These are phyloP conservation scores for Aspergillus cavernicola DNA, from an alignment of 495 filamentous ascomycete genomes.

Conservation along the genomic window DNA sequence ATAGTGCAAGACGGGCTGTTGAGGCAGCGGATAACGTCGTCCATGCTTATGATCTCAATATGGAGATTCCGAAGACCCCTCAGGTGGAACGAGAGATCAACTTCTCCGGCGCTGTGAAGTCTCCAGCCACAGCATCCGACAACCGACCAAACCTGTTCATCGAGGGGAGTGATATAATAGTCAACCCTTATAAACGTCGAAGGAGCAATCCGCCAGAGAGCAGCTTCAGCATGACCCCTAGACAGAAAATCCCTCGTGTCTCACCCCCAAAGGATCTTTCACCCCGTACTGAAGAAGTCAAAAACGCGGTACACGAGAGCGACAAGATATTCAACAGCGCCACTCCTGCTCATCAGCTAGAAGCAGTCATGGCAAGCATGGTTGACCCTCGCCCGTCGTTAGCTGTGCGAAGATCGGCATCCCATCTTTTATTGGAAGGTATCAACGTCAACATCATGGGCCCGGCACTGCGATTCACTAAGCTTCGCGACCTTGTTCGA, in stretches of 20 bases:
- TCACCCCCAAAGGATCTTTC: slow-evolving; percentile 40
- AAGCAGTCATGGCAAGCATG: slow-evolving; percentile 42
- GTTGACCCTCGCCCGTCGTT: slow-evolving; percentile 41
- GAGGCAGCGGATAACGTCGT: slow-evolving; percentile 84
- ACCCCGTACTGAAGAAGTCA: slow-evolving; percentile 47
- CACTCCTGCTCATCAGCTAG: slow-evolving; percentile 35
- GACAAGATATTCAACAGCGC: slow-evolving; percentile 44
- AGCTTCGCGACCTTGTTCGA: slow-evolving; percentile 63
- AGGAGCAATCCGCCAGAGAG: slow-evolving; percentile 42
- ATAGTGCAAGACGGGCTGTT: slow-evolving; percentile 72
- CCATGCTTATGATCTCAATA: slow-evolving; percentile 82
- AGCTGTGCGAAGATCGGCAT: slow-evolving; percentile 38
- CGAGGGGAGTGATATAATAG: slow-evolving; percentile 43
- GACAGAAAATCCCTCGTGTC: slow-evolving; percentile 37
- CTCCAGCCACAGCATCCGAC: slow-evolving; percentile 20
- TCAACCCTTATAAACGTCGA: slow-evolving; percentile 48
- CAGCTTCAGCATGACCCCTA: slow-evolving; percentile 28
- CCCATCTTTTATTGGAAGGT: slow-evolving; percentile 42
- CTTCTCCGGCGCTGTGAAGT: slow-evolving; percentile 24
- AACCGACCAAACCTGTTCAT: slow-evolving; percentile 39
- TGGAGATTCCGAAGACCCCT: slow-evolving; percentile 68
- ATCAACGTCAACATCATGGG: slow-evolving; percentile 39
- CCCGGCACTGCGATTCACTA: slow-evolving; percentile 53
- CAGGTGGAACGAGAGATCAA: slow-evolving; percentile 38
- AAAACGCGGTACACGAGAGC: slow-evolving; percentile 48